phyloP scores from a whole-genome alignment of 257 asterid species.

The Rhazya stricta region DNA sequence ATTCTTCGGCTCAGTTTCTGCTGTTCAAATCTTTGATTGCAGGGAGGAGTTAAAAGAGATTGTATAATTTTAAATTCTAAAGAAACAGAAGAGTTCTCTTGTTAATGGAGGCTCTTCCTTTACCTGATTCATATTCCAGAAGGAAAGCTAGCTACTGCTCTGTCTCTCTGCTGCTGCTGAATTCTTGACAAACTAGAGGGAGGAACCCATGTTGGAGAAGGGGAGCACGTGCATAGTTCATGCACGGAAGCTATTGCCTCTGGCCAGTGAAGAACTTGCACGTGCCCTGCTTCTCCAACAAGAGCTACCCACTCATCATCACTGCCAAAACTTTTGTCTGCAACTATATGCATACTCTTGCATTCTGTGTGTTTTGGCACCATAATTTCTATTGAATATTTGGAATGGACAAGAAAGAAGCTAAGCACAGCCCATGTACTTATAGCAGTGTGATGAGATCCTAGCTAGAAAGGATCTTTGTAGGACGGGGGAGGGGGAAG shows the following conservation, averaged over 20 bases:
- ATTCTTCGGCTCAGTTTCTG: background rate
- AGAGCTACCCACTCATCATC: constrained; percentile 43
- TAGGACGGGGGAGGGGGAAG: background rate
- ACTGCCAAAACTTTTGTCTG: background rate
- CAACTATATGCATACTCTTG: background rate
- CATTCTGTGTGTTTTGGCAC: background rate
- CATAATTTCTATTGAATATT: background rate
- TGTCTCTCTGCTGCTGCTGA: background rate
- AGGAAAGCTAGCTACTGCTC: no score
- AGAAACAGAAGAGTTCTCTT: background rate
- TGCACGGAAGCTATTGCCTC: background rate
- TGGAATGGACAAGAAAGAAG: background rate
- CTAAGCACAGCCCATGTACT: constrained; percentile 4
- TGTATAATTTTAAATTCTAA: no score
- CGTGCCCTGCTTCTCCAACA: constrained; percentile 93
- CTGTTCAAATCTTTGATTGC: background rate
- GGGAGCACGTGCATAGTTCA: constrained; percentile 77
- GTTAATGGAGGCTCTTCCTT: background rate
- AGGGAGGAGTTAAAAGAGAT: background rate
- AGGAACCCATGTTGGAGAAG: constrained; percentile 75
- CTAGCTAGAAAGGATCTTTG: background rate
- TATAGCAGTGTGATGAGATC: constrained; percentile 12
- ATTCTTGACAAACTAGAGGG: constrained; percentile 4
- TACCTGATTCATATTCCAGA: background rate
- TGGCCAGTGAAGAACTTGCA: constrained; percentile 34